Conservation (phyloP, 306 rosid genomes). For the Malus sieversii region DNA sequence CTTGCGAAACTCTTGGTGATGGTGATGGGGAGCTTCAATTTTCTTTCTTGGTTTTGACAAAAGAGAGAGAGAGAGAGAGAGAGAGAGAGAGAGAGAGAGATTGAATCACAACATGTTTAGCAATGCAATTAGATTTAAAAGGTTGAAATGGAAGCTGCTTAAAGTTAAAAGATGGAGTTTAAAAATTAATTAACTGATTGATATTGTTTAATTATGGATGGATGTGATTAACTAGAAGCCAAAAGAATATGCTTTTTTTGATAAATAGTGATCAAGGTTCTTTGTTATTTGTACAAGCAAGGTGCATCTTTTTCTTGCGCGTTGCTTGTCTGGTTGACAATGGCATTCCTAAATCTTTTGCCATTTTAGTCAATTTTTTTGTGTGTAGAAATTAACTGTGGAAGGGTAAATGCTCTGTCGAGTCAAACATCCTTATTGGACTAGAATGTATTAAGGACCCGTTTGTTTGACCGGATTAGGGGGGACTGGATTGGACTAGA, state of each 20-base stretch:
- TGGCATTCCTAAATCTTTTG: not conserved
- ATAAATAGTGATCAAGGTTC: not conserved
- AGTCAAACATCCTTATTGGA: not conserved
- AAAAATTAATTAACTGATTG: not conserved
- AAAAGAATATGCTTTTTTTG: not conserved
- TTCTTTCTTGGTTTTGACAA: not conserved
- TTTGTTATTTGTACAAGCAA: not conserved
- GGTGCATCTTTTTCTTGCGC: not conserved
- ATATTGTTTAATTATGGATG: not conserved
- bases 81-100: not conserved
- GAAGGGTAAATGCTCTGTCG: not conserved
- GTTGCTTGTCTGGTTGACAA: conserved; percentile 8
- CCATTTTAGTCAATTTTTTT: not conserved
- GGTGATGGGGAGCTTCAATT: not conserved
- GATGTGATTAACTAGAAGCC: not conserved
- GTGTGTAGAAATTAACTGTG: not conserved
- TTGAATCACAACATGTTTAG: not conserved
- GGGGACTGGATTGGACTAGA: too few relatives aligned
- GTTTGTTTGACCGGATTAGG: too few relatives aligned
- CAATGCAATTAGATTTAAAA: not conserved
- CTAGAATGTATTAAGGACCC: too few relatives aligned
- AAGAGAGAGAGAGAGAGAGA: not conserved
- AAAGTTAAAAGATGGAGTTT: not conserved
- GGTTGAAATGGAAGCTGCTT: not conserved
- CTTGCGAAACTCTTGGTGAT: conserved; percentile 9